Evolutionary conservation across 305 asterid species (phyloP).

Genomic region (Rubia peregrina): DNA sequence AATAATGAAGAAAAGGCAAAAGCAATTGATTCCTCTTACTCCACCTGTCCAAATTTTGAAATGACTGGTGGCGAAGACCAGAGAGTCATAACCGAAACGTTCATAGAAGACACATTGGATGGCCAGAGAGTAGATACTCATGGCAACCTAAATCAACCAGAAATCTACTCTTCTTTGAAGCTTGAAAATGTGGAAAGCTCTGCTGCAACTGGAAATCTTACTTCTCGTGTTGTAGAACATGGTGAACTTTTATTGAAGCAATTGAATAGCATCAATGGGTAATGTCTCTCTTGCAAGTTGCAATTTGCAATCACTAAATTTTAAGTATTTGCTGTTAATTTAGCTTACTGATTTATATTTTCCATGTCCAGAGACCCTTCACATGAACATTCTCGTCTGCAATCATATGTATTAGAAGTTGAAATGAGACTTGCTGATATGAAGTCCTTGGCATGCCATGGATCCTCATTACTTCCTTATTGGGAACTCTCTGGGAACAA

Average conservation of each 20-base stretch:
- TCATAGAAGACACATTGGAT: constrained; percentile 25
- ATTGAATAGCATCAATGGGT: constrained; percentile 58
- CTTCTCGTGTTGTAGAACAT: constrained; percentile 44
- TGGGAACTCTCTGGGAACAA: constrained; percentile 73
- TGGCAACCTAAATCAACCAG: constrained; percentile 24
- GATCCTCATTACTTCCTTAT: constrained; percentile 59
- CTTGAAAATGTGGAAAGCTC: constrained; percentile 24
- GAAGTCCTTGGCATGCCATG: constrained; percentile 61
- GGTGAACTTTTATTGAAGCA: constrained; percentile 55
- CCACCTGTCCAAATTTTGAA: constrained; percentile 17
- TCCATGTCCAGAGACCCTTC: constrained; percentile 42
- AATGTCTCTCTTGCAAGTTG: constrained; percentile 8
- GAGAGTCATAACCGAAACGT: constrained; percentile 21
- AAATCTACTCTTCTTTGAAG: constrained; percentile 10
- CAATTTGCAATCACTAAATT: too few relatives aligned
- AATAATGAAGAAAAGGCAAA: constrained; percentile 27
- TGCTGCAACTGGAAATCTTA: constrained; percentile 29
- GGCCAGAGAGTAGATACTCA: constrained; percentile 26
- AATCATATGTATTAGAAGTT: constrained; percentile 48
- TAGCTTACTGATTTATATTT: constrained; percentile 8
- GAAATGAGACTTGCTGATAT: constrained; percentile 76
- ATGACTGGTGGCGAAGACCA: constrained; percentile 16
- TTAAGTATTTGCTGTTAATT: background rate
- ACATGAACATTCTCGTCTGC: constrained; percentile 35
- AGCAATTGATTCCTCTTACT: constrained; percentile 22